Evolutionary conservation across 2,329 filamentous ascomycete species (phyloP).

Genomic region (Kalmusia sp.): DNA sequence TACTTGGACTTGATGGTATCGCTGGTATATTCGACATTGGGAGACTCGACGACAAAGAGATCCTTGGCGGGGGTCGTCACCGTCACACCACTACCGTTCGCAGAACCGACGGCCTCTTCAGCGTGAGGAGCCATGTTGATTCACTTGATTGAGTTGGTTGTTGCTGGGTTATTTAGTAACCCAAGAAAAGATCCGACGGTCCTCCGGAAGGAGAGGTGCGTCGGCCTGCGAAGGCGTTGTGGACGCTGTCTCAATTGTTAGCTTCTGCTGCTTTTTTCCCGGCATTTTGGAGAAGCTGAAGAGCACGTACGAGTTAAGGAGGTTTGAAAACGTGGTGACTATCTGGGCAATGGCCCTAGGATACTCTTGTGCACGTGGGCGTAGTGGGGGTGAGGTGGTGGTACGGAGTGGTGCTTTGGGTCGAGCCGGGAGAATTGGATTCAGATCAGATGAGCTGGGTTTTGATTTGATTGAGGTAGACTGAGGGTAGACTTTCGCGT

Average conservation of each 20-base stretch:
- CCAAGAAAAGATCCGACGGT: slow-evolving; percentile 65
- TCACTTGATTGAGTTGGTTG: slow-evolving; percentile 36
- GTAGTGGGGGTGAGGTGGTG: slow-evolving; percentile 16
- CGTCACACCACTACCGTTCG: slow-evolving; percentile 58
- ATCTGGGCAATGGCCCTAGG: slow-evolving; percentile 56
- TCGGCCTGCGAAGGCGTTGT: slow-evolving; percentile 97
- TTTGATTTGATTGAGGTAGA: not conserved
- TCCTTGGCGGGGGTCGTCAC: slow-evolving; percentile 58
- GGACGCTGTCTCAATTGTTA: slow-evolving; percentile 69
- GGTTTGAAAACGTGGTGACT: slow-evolving; percentile 98
- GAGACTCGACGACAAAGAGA: slow-evolving; percentile 87
- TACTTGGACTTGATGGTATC: slow-evolving; percentile 91
- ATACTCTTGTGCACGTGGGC: slow-evolving; percentile 12
- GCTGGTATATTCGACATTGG: slow-evolving; percentile 91
- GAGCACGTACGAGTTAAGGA: slow-evolving; percentile 86
- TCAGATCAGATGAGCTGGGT: not conserved
- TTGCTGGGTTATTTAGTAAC: slow-evolving; percentile 49
- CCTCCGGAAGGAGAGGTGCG: slow-evolving; percentile 88
- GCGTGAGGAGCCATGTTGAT: slow-evolving; percentile 91
- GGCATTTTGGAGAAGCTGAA: slow-evolving; percentile 6
- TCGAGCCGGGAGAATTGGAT: not conserved
- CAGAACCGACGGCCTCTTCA: slow-evolving; percentile 65
- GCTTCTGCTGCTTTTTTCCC: too few species aligned
- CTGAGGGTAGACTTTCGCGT: not conserved
- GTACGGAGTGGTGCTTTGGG: not conserved